Conservation (phyloP, 73 alveolate genomes). For the Breviolum minutum region DNA sequence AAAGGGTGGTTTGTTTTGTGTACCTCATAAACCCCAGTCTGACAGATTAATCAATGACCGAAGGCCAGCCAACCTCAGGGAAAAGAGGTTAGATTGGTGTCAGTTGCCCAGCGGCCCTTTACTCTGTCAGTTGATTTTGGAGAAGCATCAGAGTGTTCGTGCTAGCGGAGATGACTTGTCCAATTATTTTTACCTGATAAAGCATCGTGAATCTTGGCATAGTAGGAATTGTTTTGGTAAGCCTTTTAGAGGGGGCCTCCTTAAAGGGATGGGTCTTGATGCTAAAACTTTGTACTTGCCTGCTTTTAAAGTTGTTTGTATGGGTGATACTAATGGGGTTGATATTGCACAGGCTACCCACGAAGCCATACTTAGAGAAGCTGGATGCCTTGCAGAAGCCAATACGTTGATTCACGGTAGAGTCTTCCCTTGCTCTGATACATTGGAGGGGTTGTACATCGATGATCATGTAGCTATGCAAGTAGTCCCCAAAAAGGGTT, state of each 20-base stretch:
- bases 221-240: background rate
- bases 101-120: background rate
- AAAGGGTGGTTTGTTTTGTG: background rate
- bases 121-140: background rate
- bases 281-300: background rate
- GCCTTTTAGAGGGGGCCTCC: background rate
- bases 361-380: background rate
- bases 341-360: conserved; percentile 42
- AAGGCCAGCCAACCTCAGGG: background rate
- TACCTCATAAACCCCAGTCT: background rate
- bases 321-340: conserved; percentile 41
- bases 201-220: background rate
- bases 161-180: conserved; percentile 1
- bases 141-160: background rate
- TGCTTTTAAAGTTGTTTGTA: conserved; percentile 1
- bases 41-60: conserved; percentile 11
- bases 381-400: background rate
- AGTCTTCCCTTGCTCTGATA: background rate
- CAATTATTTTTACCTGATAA: background rate
- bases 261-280: background rate
- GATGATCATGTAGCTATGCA: conserved; percentile 30
- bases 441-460: background rate
- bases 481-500: background rate
- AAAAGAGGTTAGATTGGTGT: background rate
- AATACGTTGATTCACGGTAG: background rate